These are phyloP conservation scores for Penicillium sp. DNA, from an alignment of 2,329 filamentous ascomycete species.

Conservation along the genomic window DNA sequence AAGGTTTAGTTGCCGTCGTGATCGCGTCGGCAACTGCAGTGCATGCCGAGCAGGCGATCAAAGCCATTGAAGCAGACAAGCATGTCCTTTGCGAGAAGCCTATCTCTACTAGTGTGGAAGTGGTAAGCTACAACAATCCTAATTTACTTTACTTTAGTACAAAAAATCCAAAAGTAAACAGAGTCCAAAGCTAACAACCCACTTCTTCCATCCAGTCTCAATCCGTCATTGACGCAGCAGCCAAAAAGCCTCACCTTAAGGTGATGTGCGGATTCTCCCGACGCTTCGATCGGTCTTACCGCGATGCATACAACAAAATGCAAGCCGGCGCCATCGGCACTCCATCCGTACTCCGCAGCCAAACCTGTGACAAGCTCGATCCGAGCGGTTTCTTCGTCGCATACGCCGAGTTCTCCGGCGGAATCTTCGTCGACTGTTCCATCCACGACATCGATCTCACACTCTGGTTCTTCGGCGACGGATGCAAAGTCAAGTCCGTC, in stretches of 20 bases:
- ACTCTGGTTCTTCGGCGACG: constrained; percentile 62
- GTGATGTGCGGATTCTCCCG: constrained; percentile 67
- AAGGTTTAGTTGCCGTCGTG: constrained; percentile 56
- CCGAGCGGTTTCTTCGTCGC: constrained; percentile 66
- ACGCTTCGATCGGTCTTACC: constrained; percentile 66
- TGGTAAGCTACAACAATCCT: constrained; percentile 45
- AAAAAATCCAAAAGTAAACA: not conserved
- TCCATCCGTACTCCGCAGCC: constrained; percentile 60
- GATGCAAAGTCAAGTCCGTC: constrained; percentile 56
- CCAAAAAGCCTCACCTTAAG: constrained; percentile 58
- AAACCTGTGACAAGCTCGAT: constrained; percentile 67
- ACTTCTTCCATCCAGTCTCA: constrained; percentile 49
- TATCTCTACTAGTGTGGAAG: constrained; percentile 56
- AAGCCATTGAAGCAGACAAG: constrained; percentile 54
- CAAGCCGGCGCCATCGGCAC: constrained; percentile 57
- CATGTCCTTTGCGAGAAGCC: constrained; percentile 60
- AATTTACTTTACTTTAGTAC: not conserved
- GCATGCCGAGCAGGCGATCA: constrained; percentile 58
- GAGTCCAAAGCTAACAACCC: not conserved
- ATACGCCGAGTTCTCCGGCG: constrained; percentile 64
- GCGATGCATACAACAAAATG: constrained; percentile 57
- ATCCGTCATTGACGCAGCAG: constrained; percentile 58
- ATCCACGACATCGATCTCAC: constrained; percentile 69
- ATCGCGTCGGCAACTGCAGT: constrained; percentile 56
- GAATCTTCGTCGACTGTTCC: constrained; percentile 69